These are phyloP conservation scores for Aspergillus pseudonomiae DNA, from an alignment of 2,329 filamentous ascomycete genomes.

Conservation along the genomic window DNA sequence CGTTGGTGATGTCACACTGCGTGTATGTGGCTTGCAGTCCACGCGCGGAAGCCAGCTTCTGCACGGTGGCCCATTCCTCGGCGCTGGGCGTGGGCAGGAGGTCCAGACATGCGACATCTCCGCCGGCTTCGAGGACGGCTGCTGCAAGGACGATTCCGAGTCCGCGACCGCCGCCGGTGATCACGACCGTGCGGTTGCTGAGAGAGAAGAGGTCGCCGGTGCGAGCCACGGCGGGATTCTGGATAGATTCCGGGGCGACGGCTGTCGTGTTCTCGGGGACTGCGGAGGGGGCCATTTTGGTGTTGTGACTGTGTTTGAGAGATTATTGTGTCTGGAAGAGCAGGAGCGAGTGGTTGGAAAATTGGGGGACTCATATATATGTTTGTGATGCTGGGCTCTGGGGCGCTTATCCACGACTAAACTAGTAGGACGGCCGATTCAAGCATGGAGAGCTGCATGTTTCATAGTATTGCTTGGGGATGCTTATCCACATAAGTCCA, in stretches of 20 bases:
- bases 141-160: conserved; percentile 55
- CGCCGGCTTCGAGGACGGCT: conserved; percentile 55
- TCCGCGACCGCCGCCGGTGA: conserved; percentile 57
- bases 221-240: conserved; percentile 32
- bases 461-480: neutral
- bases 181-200: conserved; percentile 41
- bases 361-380: neutral
- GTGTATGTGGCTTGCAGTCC: conserved; percentile 44
- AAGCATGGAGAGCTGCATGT: neutral
- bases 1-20: conserved; percentile 53
- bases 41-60: conserved; percentile 44
- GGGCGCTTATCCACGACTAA: conserved; percentile 22
- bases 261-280: conserved; percentile 26
- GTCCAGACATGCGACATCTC: conserved; percentile 54
- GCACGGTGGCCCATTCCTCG: conserved; percentile 47
- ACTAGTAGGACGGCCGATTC: conserved; percentile 14
- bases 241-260: conserved; percentile 33
- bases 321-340: neutral
- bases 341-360: neutral
- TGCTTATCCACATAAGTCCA: neutral
- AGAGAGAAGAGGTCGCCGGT: conserved; percentile 50
- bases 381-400: neutral
- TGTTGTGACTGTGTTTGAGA: neutral
- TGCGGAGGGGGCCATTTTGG: conserved; percentile 25
- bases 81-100: conserved; percentile 38